Percentiles rank a stretch among this genome's conserved stretches.
Conservation (phyloP, 1,284 basidiomycete species). For the Cutaneotrichosporon arboriforme region DNA sequence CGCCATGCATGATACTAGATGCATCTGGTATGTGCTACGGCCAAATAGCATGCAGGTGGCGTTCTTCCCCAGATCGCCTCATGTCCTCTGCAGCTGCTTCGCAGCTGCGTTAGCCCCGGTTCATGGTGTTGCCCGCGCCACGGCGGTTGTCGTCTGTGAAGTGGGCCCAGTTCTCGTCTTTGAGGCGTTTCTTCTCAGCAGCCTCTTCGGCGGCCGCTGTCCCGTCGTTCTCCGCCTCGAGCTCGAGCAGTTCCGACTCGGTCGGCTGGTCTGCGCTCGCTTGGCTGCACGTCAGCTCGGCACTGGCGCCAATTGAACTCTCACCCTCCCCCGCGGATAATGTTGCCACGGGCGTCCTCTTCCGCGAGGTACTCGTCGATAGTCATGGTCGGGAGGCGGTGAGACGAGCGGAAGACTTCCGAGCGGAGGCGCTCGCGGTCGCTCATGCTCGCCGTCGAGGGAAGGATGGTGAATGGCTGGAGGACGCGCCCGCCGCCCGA, state of each 20-base stretch:
- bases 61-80: no score
- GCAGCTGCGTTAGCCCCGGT: constrained; percentile 82
- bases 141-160: constrained; percentile 73
- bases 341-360: constrained; percentile 75
- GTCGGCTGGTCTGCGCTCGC: constrained; percentile 64
- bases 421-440: constrained; percentile 66
- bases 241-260: constrained; percentile 65
- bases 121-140: constrained; percentile 92
- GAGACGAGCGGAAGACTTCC: constrained; percentile 79
- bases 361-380: constrained; percentile 92
- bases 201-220: constrained; percentile 64
- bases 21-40: no score
- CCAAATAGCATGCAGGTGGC: no score
- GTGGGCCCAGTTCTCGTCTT: constrained; percentile 80
- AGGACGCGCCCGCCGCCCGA: constrained; percentile 72
- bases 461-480: constrained; percentile 86
- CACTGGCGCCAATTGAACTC: constrained; percentile 41
- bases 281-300: constrained; percentile 53
- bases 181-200: constrained; percentile 66
- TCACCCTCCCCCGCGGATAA: constrained; percentile 80
- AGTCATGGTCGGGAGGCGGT: constrained; percentile 89
- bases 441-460: constrained; percentile 53
- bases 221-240: constrained; percentile 80
- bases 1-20: no score
- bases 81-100: no score